Evolutionary conservation across 2,329 filamentous ascomycete species (phyloP), one percentile per base, ranked within the genome.

Genomic region (Sarocladium kiliense): DNA sequence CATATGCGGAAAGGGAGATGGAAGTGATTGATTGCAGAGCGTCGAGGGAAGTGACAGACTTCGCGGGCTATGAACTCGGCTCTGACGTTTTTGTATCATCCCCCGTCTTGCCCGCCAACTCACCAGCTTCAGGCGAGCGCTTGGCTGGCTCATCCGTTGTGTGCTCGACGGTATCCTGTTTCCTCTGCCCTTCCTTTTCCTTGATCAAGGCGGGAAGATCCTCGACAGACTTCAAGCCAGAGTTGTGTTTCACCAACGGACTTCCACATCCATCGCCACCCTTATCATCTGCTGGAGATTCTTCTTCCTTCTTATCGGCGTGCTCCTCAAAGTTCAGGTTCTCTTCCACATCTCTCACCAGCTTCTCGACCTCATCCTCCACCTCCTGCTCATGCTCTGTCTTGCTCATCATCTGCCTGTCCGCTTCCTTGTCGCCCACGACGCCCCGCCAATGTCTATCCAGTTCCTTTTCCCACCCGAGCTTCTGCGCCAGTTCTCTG

Each of bases 391-490:
- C 62, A 39, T 66, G 63, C 54, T 70, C 70, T 25, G 62, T 60
- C 7, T 65, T 61, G 6, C 60, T 62, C 10, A 63, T 65, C 57
- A 74, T 61, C 64, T 80, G 79, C 57, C 72, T 77, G 61, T 74
- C 74, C 21, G 80, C 79, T 63, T 84, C 77, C 58, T 80, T 74
- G 23, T 85, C 74, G 3, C 88, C 82, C 7, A 88, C 86, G 0
- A 87, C 80, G 45, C 74, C 71, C 21, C 83, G 77, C 91, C 91
- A 97, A 54, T 89, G 63, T 2, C 67, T 70, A 66, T 97, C 90
- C 16, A 99, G 75, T 65, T 97, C 93, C 2, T 90, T 84, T 9
- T 81, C 71, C 94, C 94, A 99, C 1, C 91, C 93, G 42, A 96
- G 78, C 26, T 86, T 85, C 59, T 87, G 78, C 1, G 93, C 92